Evolutionary conservation across 2,329 filamentous ascomycete species (phyloP), one percentile per base, ranked within the genome.

Genomic region (Fusarium sp.): DNA sequence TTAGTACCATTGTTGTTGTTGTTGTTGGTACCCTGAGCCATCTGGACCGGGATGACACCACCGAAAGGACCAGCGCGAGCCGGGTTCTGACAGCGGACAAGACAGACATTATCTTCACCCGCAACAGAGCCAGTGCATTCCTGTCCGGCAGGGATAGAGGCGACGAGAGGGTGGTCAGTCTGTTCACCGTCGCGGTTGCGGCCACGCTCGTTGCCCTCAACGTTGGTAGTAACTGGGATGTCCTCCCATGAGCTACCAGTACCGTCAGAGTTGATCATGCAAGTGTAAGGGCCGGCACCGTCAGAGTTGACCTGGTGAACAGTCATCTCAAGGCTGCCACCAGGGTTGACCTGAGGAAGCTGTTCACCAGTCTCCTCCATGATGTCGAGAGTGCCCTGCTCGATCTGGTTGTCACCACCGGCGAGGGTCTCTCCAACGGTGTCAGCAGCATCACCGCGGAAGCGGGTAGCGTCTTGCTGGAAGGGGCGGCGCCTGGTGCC

Each of bases 191-290:
- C 60, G 0, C 62, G 62, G 50, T 65, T 65, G 8, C 60, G 62
- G 11, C 62, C 60, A 17, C 62, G 62, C 0, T 65, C 62, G 15
- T 45, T 65, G 2, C 62, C 62, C 11, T 14, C 62, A 9, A 65
- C 7, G 3, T 65, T 65, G 4, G 50, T 59, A 1, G 62, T 65
- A 4, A 65, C 62, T 0, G 23, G 20, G 2, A 65, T 65, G 6
- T 65, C 37, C 0, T 65, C 60, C 62, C 62, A 65, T 2, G 62
- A 45, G 3, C 33, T 35, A 15, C 62, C 62, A 12, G 88, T 89
- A 60, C 83, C 90, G 62, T 89, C 88, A 60, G 83, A 79, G 75
- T 90, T 90, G 77, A 91, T 89, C 84, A 89, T 89, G 82, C 89
- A 91, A 10, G 82, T 86, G 80, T 90, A 91, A 4, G 89, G 89